A percentile compares a stretch with the other conserved stretches of the same genome.
These are phyloP conservation scores for Tubosaeta sp. DNA, from an alignment of 768 basidiomycete species.

Conservation along the genomic window DNA sequence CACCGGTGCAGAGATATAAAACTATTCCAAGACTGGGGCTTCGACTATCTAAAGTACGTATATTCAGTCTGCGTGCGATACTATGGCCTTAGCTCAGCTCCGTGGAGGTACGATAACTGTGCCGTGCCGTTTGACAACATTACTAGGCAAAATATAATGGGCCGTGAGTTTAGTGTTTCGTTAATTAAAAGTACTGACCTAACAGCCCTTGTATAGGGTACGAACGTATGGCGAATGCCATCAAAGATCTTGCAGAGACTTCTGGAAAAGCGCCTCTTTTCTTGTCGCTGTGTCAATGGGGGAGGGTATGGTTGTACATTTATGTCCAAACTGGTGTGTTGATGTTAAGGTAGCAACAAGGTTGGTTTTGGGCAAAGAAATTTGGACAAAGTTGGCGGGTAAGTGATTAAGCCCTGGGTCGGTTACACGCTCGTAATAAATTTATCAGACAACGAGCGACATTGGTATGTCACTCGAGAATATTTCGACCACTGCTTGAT, in stretches of 20 bases:
- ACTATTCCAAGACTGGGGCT: conserved; percentile 62
- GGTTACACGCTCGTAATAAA: conserved; percentile 1
- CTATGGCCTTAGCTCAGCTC: neutral
- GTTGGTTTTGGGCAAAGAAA: conserved; percentile 57
- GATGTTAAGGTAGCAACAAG: conserved; percentile 42
- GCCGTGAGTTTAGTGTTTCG: conserved; percentile 36
- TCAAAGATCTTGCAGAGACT: conserved; percentile 41
- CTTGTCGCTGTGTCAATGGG: conserved; percentile 67
- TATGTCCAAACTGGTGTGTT: neutral
- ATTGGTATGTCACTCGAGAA: conserved; percentile 33
- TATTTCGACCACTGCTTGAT: neutral
- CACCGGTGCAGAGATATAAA: conserved; percentile 44
- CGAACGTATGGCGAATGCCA: conserved; percentile 57
- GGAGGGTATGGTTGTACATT: conserved; percentile 40
- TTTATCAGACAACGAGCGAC: conserved; percentile 45
- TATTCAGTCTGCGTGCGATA: neutral
- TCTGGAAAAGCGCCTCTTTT: conserved; percentile 53
- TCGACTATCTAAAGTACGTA: conserved; percentile 58
- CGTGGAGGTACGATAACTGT: conserved; percentile 55
- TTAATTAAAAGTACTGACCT: neutral
- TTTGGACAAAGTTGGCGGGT: conserved; percentile 69
- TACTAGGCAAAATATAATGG: conserved; percentile 52
- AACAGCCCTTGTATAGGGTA: conserved; percentile 40
- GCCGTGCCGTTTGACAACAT: conserved; percentile 56
- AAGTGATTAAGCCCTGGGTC: conserved; percentile 13